Evolutionary conservation across 805 yeast species (phyloP).

Genomic region (Dipodascus geniculatus): DNA sequence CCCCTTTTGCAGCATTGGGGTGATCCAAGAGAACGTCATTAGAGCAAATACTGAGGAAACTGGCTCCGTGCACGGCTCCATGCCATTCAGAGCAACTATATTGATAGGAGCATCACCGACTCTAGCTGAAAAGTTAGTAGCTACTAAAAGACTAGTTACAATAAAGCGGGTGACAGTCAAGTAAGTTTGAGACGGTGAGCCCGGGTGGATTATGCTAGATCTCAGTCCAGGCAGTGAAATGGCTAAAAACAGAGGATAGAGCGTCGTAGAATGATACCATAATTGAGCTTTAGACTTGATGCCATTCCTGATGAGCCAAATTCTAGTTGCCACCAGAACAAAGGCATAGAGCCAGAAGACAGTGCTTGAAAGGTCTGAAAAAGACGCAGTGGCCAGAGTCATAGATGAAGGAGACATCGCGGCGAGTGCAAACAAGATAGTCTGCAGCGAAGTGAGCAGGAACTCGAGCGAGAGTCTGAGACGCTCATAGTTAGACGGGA

Average conservation of each 20-base stretch:
- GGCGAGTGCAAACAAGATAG: background rate
- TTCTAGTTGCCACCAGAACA: background rate
- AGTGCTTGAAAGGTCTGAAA: no score
- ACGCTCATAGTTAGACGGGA: background rate
- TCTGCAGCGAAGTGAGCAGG: background rate
- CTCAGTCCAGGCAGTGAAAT: background rate
- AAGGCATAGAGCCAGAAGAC: background rate
- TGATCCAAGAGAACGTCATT: constrained; percentile 67
- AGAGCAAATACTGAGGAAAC: constrained; percentile 48
- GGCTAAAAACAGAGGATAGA: background rate
- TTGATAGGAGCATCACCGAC: constrained; percentile 57
- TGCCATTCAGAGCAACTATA: constrained; percentile 26
- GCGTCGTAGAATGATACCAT: background rate
- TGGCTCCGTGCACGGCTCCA: constrained; percentile 70
- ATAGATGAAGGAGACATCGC: background rate
- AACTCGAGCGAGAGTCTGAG: background rate
- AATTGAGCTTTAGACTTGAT: background rate
- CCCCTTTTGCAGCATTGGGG: constrained; percentile 56
- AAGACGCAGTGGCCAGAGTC: background rate
- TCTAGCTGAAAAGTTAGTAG: constrained; percentile 39
- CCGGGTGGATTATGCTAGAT: background rate
- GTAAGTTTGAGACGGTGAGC: background rate
- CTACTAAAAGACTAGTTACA: constrained; percentile 8
- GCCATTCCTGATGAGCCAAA: background rate
- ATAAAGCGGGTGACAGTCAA: background rate